Conservation (phyloP, 1,284 basidiomycete genomes). For the Ganoderma lingzhi region DNA sequence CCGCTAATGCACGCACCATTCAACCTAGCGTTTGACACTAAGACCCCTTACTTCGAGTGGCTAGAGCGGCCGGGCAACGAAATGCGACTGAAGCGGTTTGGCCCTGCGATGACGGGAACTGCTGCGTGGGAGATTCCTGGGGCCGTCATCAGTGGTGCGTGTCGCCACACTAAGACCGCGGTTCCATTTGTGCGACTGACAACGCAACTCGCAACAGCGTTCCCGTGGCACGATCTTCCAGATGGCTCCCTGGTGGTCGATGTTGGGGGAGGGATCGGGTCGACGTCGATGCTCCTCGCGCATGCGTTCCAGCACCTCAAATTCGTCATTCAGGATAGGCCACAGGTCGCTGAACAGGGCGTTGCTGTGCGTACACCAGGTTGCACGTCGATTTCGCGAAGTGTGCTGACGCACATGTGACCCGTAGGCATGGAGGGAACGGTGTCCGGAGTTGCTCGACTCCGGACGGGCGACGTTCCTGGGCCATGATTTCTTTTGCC, state of each 20-base stretch:
- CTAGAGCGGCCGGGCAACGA: conserved; percentile 45
- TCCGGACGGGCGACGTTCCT: conserved; percentile 65
- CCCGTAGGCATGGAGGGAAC: conserved; percentile 63
- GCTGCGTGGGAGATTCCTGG: conserved; percentile 64
- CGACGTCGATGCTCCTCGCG: conserved; percentile 72
- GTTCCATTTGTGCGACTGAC: background rate
- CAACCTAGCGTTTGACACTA: conserved; percentile 44
- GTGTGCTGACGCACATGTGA: background rate
- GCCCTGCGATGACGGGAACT: conserved; percentile 75
- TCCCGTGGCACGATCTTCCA: conserved; percentile 67
- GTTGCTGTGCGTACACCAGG: conserved; percentile 54
- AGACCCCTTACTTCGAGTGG: conserved; percentile 48
- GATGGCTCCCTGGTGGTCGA: conserved; percentile 65
- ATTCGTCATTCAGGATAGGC: conserved; percentile 77
- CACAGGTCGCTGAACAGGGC: conserved; percentile 64
- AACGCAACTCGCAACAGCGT: conserved; percentile 49
- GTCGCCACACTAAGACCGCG: background rate
- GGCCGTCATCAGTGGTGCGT: conserved; percentile 49
- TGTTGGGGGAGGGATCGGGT: conserved; percentile 80
- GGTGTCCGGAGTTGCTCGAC: conserved; percentile 67
- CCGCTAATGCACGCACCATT: conserved; percentile 45
- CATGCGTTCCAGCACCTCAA: conserved; percentile 59
- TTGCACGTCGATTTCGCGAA: background rate
- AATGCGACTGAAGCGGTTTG: conserved; percentile 65
- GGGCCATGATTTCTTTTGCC: conserved; percentile 78